These are phyloP conservation scores for Yarrowia divulgata DNA, from an alignment of 805 yeast genomes.

Conservation along the genomic window DNA sequence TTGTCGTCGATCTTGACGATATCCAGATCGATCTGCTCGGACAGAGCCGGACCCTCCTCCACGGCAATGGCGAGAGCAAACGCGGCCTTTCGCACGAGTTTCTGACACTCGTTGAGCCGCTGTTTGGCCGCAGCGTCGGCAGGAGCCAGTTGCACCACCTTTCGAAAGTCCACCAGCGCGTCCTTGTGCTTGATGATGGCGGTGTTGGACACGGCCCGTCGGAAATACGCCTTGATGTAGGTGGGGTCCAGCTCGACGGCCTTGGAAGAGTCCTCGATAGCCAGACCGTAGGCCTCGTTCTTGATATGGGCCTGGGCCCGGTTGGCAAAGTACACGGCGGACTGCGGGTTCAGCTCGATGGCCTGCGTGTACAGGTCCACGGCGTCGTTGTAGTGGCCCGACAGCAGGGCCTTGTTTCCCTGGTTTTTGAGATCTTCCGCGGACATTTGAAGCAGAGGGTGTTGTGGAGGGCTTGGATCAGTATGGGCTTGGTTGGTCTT, in stretches of 20 bases:
- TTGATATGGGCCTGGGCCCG: slow-evolving; percentile 90
- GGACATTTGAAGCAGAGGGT: background rate
- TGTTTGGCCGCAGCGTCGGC: slow-evolving; percentile 70
- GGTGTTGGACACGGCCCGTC: slow-evolving; percentile 82
- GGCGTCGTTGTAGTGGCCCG: slow-evolving; percentile 68
- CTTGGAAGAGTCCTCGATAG: slow-evolving; percentile 75
- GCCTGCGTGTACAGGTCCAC: slow-evolving; percentile 73
- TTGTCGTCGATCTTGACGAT: slow-evolving; percentile 58
- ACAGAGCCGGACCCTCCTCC: slow-evolving; percentile 62
- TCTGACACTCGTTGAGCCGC: slow-evolving; percentile 67
- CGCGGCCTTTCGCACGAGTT: slow-evolving; percentile 71
- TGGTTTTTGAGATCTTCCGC: slow-evolving; percentile 56
- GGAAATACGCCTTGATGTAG: slow-evolving; percentile 81
- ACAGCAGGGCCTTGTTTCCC: slow-evolving; percentile 73
- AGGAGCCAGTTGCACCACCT: slow-evolving; percentile 68
- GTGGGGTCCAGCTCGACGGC: slow-evolving; percentile 72
- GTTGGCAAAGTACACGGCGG: slow-evolving; percentile 79
- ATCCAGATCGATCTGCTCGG: slow-evolving; percentile 51
- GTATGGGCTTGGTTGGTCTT: no score
- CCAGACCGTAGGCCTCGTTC: slow-evolving; percentile 84
- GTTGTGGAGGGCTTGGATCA: background rate
- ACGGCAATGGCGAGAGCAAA: slow-evolving; percentile 88
- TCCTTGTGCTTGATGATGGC: slow-evolving; percentile 78
- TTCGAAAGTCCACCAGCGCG: slow-evolving; percentile 72
- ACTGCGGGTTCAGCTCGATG: slow-evolving; percentile 63